Base-by-base conservation (phyloP, 352 stramenopile genomes). In the Peronospora farinosa region DNA sequence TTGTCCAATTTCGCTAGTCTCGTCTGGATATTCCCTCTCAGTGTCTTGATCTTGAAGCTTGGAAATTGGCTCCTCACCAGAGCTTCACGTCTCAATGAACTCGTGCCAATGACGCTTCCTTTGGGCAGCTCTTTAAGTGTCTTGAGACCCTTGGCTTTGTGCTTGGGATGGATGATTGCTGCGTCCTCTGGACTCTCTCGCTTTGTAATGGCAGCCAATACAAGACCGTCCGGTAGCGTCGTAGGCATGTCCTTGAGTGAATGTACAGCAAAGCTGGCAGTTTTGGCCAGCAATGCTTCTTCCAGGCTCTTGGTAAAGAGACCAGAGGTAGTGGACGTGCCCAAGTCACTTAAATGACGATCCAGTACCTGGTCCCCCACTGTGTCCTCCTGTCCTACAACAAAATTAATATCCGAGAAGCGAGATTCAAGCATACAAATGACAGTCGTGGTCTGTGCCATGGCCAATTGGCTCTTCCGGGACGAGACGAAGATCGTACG, bases 231-330 rank as follows among this genome's bases (percentile, higher is more conserved):
- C 0, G 85, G 85, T 9, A 95, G 72, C 32, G 62, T 75, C 47
- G 83, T 95, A 5, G 85, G 83, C 83, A 95, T 93, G 47, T 95
- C 85, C 54, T 95, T 95, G 11, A 95, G 67, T 28, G 79, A 95
- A 61, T 95, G 85, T 13, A 95, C 85, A 1, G 83, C 85, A n/a
- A 92, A 88, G 51, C 82, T 78, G 39, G 67, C 78, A 1, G 67
- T 70, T 16, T 79, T 74, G 11, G 64, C 53, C 10, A 93, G 50
- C 46, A 95, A 59, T 8, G 78, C 74, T 32, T 88, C 74, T 67
- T 95, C 86, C 17, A 95, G 63, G 60, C 84, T 92, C 68, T 95
- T 95, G 54, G 86, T 95, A 60, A 95, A 95, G 6, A 95, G 43
- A 5, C 86, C 84, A 9, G 79, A 79, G 28, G 69, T 63, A 13